Base-by-base conservation (phyloP, 2,329 filamentous ascomycete genomes). In the Oidium heveae region DNA sequence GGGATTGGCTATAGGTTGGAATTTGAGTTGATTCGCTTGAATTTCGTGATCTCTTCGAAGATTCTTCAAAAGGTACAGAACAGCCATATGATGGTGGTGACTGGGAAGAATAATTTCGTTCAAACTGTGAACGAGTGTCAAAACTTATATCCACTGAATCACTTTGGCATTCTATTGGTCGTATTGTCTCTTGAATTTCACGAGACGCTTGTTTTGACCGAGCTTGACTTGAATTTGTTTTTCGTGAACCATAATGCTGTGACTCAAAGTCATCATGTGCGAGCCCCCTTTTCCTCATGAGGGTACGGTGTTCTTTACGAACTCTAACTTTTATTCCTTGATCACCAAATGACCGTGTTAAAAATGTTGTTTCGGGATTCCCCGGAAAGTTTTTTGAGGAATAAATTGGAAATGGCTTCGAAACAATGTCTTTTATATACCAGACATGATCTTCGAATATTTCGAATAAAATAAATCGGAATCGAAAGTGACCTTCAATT, bases 271-370 rank as follows among this genome's bases (percentile, higher is more conserved):
- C 59, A 55, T 66, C 62, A 52, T 62, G 60, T 4, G 61, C 60
- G 54, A 64, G 62, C 43, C 64, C 64, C 51, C 62, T 59, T 49
- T 63, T 62, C 51, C 60, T 59, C 15, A 64, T 57, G 20, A 63
- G 55, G 28, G 74, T 74, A 55, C 84, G 74, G 47, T 84, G 82
- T 66, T 94, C 86, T 65, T 94, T 94, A 55, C 86, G 78, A 50
- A 94, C 73, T 54, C 86, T 75, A 34, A 94, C 70, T 53, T 86
- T 80, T 15, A 94, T 84, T 9, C 87, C 87, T 65, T 94, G 86
- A 61, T 94, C 86, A 59, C 83, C 84, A 66, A 94, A 89, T 0
- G 82, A 80, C 53, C 85, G 75, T 0, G 86, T 91, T 46, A 94
- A 69, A 60, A 80, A 79, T 0, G 86, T 91, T 1, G 86, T 93